A percentile compares a stretch with the other conserved stretches of the same genome.
These are phyloP conservation scores for Paraphaeosphaeria sporulosa DNA, from an alignment of 2,329 filamentous ascomycete genomes.

Conservation along the genomic window DNA sequence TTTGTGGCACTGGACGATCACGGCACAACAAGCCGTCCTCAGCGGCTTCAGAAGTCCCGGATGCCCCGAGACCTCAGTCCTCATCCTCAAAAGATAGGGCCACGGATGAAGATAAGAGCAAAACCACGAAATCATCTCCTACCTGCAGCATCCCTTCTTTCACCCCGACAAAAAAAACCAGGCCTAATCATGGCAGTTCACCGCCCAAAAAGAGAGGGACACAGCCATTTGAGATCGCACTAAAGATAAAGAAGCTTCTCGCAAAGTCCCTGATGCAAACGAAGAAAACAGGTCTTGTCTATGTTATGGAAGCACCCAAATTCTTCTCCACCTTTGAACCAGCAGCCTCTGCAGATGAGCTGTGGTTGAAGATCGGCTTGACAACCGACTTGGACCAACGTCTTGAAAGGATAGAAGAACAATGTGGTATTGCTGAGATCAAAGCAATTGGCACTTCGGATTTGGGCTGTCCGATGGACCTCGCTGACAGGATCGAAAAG, in stretches of 20 bases:
- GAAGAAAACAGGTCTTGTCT: not conserved
- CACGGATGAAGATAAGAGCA: no score
- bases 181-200: no score
- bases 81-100: no score
- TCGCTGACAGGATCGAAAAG: conserved; percentile 1
- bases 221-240: not conserved
- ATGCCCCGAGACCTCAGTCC: no score
- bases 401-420: not conserved
- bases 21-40: no score
- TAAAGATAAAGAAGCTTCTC: not conserved
- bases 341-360: not conserved
- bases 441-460: not conserved
- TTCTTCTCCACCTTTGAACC: conserved; percentile 8
- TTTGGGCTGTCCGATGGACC: not conserved
- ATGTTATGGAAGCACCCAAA: conserved; percentile 7
- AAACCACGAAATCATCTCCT: no score
- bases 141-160: no score
- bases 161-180: not conserved
- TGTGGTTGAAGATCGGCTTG: conserved; percentile 13
- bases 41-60: no score
- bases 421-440: conserved; percentile 5
- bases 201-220: no score
- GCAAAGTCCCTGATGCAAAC: not conserved
- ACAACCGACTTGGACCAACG: not conserved
- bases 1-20: no score